Evolutionary conservation across 306 rosid genomes (phyloP), one percentile per base, ranked within the genome.

Genomic region (Vicia sativa): DNA sequence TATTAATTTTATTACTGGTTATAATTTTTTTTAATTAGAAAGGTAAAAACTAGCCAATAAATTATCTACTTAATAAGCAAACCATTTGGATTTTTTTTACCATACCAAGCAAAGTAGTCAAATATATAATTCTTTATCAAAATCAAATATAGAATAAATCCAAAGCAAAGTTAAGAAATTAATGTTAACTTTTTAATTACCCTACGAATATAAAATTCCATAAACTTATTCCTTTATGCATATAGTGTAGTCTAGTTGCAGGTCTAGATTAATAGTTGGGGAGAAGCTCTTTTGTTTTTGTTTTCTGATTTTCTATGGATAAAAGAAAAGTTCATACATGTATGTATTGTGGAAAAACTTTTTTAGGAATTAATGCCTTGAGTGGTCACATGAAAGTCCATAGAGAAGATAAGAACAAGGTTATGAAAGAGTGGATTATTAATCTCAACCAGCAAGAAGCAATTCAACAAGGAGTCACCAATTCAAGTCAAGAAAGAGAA

Each of bases 311-410:
- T 14, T 11, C 34, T 53, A 52, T 52, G 58, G 59, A 59, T 35
- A 35, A 35, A 14, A 35, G 23, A 21, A 2, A 21, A 21, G 23
- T 21, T 21, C 23, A 21, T 21, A 21, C 23, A 21, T 21, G 23
- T 21, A 2, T 21, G 23, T 21, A 21, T 21, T 21, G 23, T 21
- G 23, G 23, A 1, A 21, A 1, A 21, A 21, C 15, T 9, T 59
- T 59, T 59, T 59, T 29, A 59, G 31, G 9, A 16, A 28, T 34
- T 35, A 16, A 59, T 35, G 65, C 65, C 14, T 59, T 59, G 65
- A 59, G 16, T 35, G 45, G 65, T 59, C 65, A 59, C 66, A 61
- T 61, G 66, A 61, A 3, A 18, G 48, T 19, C 16, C 66, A 61
- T 2, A 61, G 48, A 61, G 31, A 11, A 37, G 66, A 61, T 34